A percentile compares a stretch with the other conserved stretches of the same genome.
Evolutionary conservation across 768 basidiomycete species (phyloP).

Genomic region (Crepidotus variabilis): DNA sequence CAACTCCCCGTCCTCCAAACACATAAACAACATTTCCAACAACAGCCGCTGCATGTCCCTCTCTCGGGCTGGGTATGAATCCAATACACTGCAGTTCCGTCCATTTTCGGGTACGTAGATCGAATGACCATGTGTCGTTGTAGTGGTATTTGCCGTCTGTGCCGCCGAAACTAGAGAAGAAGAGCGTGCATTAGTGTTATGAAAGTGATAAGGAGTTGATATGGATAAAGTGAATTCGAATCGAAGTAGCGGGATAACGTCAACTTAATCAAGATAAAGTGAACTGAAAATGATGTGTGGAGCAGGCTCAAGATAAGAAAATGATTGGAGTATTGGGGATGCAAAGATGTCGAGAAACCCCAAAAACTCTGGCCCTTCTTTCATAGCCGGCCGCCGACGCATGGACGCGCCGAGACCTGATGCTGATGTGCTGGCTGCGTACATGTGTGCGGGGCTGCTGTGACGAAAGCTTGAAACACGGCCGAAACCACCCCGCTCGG

Average conservation of each 20-base stretch:
- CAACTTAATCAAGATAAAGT: neutral
- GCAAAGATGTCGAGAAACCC: no score
- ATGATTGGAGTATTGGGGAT: neutral
- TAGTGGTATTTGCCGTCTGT: slow-evolving; percentile 99
- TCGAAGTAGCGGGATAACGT: neutral
- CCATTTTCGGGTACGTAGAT: slow-evolving; percentile 78
- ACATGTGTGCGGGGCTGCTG: no score
- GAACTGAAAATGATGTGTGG: no score
- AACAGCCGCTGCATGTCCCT: slow-evolving; percentile 94
- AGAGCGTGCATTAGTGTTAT: neutral
- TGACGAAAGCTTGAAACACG: no score
- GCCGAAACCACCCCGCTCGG: no score
- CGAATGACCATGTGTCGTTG: slow-evolving; percentile 98
- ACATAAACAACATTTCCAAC: slow-evolving; percentile 98
- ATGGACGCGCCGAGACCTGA: no score
- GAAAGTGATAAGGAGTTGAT: no score
- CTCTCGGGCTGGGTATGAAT: slow-evolving; percentile 91
- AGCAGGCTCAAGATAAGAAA: neutral
- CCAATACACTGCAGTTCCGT: slow-evolving; percentile 93
- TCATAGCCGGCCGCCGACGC: no score
- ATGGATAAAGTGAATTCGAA: neutral
- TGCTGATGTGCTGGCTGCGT: no score
- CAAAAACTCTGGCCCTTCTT: no score
- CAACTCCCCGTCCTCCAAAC: slow-evolving; percentile 95
- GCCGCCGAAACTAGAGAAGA: slow-evolving; percentile 76